Evolutionary conservation across 768 basidiomycete genomes (phyloP).

Genomic region (Mycena latifolia): DNA sequence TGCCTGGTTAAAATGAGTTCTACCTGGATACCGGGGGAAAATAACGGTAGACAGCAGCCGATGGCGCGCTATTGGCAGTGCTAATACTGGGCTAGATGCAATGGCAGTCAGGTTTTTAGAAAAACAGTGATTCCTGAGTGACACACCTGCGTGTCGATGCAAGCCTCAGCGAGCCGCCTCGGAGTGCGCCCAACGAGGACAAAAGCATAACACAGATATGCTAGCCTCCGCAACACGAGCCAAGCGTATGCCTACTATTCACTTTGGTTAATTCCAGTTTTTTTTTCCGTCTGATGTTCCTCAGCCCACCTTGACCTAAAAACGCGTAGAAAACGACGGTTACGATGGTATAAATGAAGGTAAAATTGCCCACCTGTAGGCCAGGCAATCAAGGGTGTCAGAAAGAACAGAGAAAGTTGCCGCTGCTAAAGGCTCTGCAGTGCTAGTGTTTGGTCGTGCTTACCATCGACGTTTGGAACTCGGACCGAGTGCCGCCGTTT

Average conservation of each 20-base stretch:
- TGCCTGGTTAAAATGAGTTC: not conserved
- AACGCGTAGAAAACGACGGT: no score
- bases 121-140: not conserved
- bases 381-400: not conserved
- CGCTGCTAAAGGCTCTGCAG: no score
- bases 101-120: not conserved
- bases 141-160: conserved; percentile 15
- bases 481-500: no score
- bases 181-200: conserved; percentile 11
- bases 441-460: no score
- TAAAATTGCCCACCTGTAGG: not conserved
- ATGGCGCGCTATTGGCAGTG: conserved; percentile 24
- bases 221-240: not conserved
- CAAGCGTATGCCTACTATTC: not conserved
- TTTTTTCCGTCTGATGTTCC: not conserved
- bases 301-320: not conserved
- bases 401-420: no score
- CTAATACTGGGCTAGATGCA: conserved; percentile 20
- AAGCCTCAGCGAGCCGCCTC: conserved; percentile 15
- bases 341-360: no score
- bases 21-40: conserved; percentile 25
- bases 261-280: not conserved
- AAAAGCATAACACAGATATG: not conserved
- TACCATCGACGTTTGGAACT: no score
- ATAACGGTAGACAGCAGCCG: conserved; percentile 27